These are phyloP conservation scores for Fusarium tricinctum DNA, from an alignment of 2,329 filamentous ascomycete species.

Conservation along the genomic window DNA sequence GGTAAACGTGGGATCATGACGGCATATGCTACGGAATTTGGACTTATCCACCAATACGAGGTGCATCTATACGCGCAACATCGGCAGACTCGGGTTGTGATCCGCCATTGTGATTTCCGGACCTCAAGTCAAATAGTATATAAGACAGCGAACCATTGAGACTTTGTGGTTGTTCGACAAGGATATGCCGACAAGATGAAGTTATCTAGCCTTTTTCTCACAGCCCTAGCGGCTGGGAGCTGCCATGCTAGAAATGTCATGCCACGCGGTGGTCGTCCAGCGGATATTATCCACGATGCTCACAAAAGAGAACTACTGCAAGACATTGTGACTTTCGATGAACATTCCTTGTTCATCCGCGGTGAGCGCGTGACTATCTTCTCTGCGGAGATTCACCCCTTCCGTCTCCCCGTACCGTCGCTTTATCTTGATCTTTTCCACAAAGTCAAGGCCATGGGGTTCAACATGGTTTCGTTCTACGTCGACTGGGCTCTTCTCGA, in stretches of 20 bases:
- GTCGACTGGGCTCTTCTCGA: conserved; percentile 84
- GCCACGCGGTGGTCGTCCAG: conserved; percentile 37
- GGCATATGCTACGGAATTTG: conserved; percentile 9
- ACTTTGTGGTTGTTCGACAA: fast-evolving
- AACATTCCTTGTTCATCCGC: conserved; percentile 77
- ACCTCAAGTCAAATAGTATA: not conserved
- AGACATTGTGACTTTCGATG: conserved; percentile 75
- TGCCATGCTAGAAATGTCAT: conserved; percentile 35
- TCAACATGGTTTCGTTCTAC: conserved; percentile 85
- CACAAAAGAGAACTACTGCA: conserved; percentile 50
- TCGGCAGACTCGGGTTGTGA: conserved; percentile 27
- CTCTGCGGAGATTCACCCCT: conserved; percentile 81
- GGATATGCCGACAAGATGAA: conserved; percentile 23
- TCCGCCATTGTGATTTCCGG: conserved; percentile 10
- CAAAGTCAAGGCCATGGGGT: conserved; percentile 85
- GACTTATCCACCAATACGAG: conserved; percentile 40
- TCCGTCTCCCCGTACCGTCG: conserved; percentile 62
- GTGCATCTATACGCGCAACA: not conserved
- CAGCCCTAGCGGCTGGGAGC: conserved; percentile 6
- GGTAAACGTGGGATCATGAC: conserved; percentile 1
- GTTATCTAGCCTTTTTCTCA: conserved; percentile 9
- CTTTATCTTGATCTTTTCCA: conserved; percentile 80
- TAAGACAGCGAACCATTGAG: not conserved
- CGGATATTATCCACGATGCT: conserved; percentile 42
- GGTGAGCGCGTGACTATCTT: conserved; percentile 80